Evolutionary conservation across 1,284 basidiomycete species (phyloP).

Genomic region (Puccinia horiana): DNA sequence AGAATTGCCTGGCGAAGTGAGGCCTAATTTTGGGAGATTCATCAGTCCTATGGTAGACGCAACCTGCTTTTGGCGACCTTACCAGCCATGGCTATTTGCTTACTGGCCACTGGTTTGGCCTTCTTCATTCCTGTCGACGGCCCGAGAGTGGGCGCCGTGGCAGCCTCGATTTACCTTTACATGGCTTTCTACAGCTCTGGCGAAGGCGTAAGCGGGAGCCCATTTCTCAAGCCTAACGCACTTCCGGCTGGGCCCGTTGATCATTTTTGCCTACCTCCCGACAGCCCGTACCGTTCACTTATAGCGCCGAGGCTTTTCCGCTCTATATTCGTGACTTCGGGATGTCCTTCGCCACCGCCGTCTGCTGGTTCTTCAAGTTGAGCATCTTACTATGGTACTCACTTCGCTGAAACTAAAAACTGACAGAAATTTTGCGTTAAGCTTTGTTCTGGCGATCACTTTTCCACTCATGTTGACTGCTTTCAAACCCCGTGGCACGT

Average conservation of each 20-base stretch:
- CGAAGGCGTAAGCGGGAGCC: slow-evolving; percentile 68
- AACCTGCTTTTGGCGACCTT: slow-evolving; percentile 69
- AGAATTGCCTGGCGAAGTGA: no score
- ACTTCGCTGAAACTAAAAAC: not conserved
- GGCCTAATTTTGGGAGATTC: not conserved
- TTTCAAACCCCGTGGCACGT: slow-evolving; percentile 71
- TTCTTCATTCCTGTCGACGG: slow-evolving; percentile 71
- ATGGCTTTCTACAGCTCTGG: slow-evolving; percentile 56
- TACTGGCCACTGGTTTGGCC: slow-evolving; percentile 68
- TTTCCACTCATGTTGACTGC: slow-evolving; percentile 69
- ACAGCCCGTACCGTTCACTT: slow-evolving; percentile 76
- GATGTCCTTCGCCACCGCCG: slow-evolving; percentile 69
- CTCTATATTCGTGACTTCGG: slow-evolving; percentile 72
- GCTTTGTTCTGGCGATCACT: slow-evolving; percentile 70
- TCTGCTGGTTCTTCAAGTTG: slow-evolving; percentile 66
- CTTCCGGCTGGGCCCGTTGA: no score
- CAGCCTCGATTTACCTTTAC: slow-evolving; percentile 61
- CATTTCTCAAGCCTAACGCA: slow-evolving; percentile 61
- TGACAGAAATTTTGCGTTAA: slow-evolving; percentile 53
- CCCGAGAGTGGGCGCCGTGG: slow-evolving; percentile 74
- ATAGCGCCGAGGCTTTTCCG: slow-evolving; percentile 73
- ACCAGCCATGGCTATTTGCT: slow-evolving; percentile 68
- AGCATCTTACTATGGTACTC: not conserved
- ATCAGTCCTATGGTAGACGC: slow-evolving; percentile 66
- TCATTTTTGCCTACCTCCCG: slow-evolving; percentile 62